Evolutionary conservation across 352 stramenopile genomes (phyloP).

Genomic region (Globisporangium recalcitrans): DNA sequence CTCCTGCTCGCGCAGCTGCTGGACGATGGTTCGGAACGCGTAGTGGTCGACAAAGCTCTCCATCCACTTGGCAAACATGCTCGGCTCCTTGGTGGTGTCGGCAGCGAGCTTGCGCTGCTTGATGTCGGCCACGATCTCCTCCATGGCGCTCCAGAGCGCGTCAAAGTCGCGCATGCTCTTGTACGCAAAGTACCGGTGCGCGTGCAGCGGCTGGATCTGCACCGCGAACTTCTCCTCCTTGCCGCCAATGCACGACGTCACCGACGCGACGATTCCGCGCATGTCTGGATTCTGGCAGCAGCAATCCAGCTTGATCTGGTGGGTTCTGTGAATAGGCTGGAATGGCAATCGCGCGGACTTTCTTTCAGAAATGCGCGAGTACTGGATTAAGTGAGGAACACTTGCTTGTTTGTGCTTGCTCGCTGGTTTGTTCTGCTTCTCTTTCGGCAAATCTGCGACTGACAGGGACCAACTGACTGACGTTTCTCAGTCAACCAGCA

Average conservation of each 20-base stretch:
- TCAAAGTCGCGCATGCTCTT: slow-evolving; percentile 76
- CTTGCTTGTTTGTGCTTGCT: slow-evolving; percentile 4
- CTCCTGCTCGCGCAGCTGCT: slow-evolving; percentile 51
- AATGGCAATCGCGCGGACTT: background rate
- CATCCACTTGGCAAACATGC: slow-evolving; percentile 66
- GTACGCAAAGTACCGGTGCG: slow-evolving; percentile 71
- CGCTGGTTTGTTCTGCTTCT: slow-evolving; percentile 11
- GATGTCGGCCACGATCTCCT: slow-evolving; percentile 47
- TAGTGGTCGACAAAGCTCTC: slow-evolving; percentile 72
- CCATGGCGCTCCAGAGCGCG: slow-evolving; percentile 54
- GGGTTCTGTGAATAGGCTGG: background rate
- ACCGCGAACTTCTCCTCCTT: slow-evolving; percentile 78
- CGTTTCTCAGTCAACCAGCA: slow-evolving; percentile 7
- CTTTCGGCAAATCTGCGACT: slow-evolving; percentile 32
- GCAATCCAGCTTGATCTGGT: slow-evolving; percentile 6
- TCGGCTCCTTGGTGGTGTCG: slow-evolving; percentile 26
- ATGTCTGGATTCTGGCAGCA: slow-evolving; percentile 29
- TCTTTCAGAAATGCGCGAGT: background rate
- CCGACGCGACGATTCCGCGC: slow-evolving; percentile 55
- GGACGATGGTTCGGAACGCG: slow-evolving; percentile 54
- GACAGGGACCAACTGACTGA: slow-evolving; percentile 10
- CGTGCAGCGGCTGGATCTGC: slow-evolving; percentile 38
- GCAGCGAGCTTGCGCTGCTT: slow-evolving; percentile 25
- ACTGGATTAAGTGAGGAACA: slow-evolving; percentile 4
- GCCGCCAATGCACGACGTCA: slow-evolving; percentile 78